Evolutionary conservation across 2,329 filamentous ascomycete species (phyloP).

Genomic region (Davidsoniella eucalypti): DNA sequence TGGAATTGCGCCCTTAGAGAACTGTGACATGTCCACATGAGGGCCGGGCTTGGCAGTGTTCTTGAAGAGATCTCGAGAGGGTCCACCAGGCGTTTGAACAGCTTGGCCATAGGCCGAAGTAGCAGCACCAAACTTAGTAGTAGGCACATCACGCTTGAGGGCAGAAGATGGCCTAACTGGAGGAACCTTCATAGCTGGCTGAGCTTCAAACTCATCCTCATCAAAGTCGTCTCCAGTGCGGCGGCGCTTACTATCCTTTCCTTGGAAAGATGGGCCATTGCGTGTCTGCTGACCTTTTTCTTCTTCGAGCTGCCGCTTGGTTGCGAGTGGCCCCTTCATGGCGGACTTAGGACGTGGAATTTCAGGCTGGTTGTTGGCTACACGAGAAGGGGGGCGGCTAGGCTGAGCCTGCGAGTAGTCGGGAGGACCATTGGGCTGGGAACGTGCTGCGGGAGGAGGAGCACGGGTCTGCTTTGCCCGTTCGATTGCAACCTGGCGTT

Average conservation of each 20-base stretch:
- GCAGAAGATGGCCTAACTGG: slow-evolving; percentile 66
- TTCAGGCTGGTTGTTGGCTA: slow-evolving; percentile 31
- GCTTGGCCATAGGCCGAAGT: slow-evolving; percentile 42
- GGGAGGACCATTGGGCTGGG: slow-evolving; percentile 34
- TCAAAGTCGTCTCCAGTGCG: slow-evolving; percentile 60
- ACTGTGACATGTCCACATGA: slow-evolving; percentile 65
- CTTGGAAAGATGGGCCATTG: slow-evolving; percentile 44
- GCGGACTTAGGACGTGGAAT: slow-evolving; percentile 22
- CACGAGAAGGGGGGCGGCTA: slow-evolving; percentile 36
- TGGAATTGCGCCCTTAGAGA: slow-evolving; percentile 75
- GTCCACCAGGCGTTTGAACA: slow-evolving; percentile 28
- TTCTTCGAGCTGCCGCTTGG: slow-evolving; percentile 58
- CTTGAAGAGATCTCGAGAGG: slow-evolving; percentile 46
- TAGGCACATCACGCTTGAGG: slow-evolving; percentile 39
- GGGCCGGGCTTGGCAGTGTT: slow-evolving; percentile 43
- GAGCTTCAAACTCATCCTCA: slow-evolving; percentile 38
- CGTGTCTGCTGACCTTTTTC: slow-evolving; percentile 41
- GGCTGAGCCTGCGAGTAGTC: slow-evolving; percentile 27
- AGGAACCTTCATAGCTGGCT: slow-evolving; percentile 54
- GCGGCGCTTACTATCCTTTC: slow-evolving; percentile 61
- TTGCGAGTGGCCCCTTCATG: slow-evolving; percentile 44
- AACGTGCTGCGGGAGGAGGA: slow-evolving; percentile 41
- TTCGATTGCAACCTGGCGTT: slow-evolving; percentile 46
- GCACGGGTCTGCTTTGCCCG: slow-evolving; percentile 48
- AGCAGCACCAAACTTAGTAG: slow-evolving; percentile 14